These are phyloP conservation scores for carrot (Daucus carota) DNA, from an alignment of 129 eudicot species.

Conservation along the genomic window DNA sequence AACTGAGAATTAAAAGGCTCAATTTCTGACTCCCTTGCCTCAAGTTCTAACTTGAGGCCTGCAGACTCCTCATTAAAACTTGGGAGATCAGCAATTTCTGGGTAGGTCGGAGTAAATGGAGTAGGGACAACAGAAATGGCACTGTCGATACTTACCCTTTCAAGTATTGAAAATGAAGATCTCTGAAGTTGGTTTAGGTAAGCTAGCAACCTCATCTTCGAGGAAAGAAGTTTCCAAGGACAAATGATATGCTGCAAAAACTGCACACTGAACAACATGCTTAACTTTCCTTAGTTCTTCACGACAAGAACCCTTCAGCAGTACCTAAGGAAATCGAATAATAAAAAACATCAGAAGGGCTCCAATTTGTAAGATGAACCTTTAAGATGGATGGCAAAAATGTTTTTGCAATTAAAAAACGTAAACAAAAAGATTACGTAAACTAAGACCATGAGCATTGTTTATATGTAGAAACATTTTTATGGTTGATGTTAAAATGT, in stretches of 20 bases:
- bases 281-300: slow-evolving; percentile 82
- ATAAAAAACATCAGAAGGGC: slow-evolving; percentile 4
- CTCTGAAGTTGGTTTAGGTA: slow-evolving; percentile 43
- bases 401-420: not conserved
- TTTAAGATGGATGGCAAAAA: not conserved
- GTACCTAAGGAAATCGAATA: slow-evolving; percentile 39
- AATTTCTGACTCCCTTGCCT: not conserved
- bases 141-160: slow-evolving; percentile 26
- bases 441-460: not conserved
- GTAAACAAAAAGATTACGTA: not conserved
- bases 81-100: slow-evolving; percentile 9
- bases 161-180: slow-evolving; percentile 24
- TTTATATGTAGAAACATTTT: too few species aligned
- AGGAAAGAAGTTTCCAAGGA: slow-evolving; percentile 90
- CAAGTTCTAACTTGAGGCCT: slow-evolving; percentile 23
- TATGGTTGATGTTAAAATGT: too few species aligned
- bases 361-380: not conserved
- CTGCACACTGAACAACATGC: slow-evolving; percentile 77
- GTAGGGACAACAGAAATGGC: slow-evolving; percentile 11
- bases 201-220: slow-evolving; percentile 92
- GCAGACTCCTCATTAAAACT: slow-evolving; percentile 12
- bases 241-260: slow-evolving; percentile 94
- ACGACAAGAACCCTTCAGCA: slow-evolving; percentile 65
- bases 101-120: slow-evolving; percentile 1
- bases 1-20: slow-evolving; percentile 4